Base-by-base conservation (phyloP, 1,284 basidiomycete species). In the Phellinidium pouzarii region DNA sequence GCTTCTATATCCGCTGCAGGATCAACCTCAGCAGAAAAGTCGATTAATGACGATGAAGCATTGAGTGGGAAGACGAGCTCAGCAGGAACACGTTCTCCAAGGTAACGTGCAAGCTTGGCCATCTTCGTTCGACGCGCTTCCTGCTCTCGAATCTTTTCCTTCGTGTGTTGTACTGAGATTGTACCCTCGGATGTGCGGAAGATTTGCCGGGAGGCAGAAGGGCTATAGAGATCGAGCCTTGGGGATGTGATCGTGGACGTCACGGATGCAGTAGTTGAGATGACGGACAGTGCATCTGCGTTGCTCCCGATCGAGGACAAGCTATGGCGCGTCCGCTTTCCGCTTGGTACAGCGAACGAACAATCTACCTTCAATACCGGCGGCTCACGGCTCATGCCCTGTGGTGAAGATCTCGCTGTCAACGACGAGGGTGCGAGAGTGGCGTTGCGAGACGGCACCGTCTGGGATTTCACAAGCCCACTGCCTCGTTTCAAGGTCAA, bases 61-160 rank as follows among this genome's bases (percentile, higher is more conserved):
- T 19, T 9, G 11, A 22, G 14, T 23, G 63, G 63, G 25, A 63
- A 55, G 41, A 73, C 61, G 48, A 72, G 59, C 40, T 71, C 71
- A 5, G 66, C 61, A 9, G 73, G 71, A 27, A 73, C 62, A 47
- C 64, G 63, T 55, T 73, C 70, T 37, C 71, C 72, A 4, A 73
- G 61, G 58, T 69, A 64, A 12, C 70, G 70, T 3, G 65, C 65
- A 42, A 75, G 65, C 58, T 73, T 75, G 12, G 69, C 69, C 44
- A 69, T 60, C 42, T 70, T 67, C 25, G 64, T 60, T 25, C 67
- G 65, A 44, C 67, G 63, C 14, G 34, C 43, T 22, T 54, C 53
- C 14, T 22, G 51, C 11, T 26, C 26, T 22, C 38, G 38, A 19
- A 40, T 48, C 20, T 50, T 44, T 11, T 19, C 43, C n/a, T 34